Percentiles rank a stretch among this genome's conserved stretches.
phyloP scores from a whole-genome alignment of 2,329 filamentous ascomycete species.

The Aspergillus piperis region DNA sequence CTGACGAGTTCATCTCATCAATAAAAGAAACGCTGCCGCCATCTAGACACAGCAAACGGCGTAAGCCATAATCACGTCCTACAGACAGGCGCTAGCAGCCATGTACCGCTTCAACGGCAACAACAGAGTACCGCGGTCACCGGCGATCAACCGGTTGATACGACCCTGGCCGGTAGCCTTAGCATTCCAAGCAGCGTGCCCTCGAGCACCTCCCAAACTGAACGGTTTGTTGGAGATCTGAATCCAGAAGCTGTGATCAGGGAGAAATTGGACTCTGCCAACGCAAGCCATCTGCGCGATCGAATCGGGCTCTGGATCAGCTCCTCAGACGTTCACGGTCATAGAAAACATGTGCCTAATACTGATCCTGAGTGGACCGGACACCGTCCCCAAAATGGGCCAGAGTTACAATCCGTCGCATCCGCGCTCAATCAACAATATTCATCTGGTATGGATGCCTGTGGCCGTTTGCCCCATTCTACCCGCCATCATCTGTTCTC shows the following conservation, averaged over 20 bases:
- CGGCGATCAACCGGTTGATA: neutral
- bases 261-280: constrained; percentile 31
- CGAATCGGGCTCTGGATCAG: constrained; percentile 38
- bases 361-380: neutral
- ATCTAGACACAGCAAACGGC: constrained; percentile 22
- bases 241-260: constrained; percentile 45
- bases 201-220: constrained; percentile 17
- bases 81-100: neutral
- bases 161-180: neutral
- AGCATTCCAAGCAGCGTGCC: neutral
- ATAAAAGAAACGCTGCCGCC: constrained; percentile 37
- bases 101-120: neutral
- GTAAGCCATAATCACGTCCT: neutral
- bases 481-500: constrained; percentile 35
- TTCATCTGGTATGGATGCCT: constrained; percentile 29
- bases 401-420: constrained; percentile 14
- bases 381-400: neutral
- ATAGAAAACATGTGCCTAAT: constrained; percentile 6
- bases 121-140: neutral
- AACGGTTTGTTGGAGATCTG: constrained; percentile 44
- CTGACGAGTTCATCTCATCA: neutral
- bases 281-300: constrained; percentile 28
- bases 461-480: constrained; percentile 32
- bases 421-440: constrained; percentile 28
- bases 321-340: constrained; percentile 19